Evolutionary conservation across 192 early-diverging fungal genomes (phyloP), one percentile per base, ranked within the genome.

Genomic region (Entophlyctis helioformis): DNA sequence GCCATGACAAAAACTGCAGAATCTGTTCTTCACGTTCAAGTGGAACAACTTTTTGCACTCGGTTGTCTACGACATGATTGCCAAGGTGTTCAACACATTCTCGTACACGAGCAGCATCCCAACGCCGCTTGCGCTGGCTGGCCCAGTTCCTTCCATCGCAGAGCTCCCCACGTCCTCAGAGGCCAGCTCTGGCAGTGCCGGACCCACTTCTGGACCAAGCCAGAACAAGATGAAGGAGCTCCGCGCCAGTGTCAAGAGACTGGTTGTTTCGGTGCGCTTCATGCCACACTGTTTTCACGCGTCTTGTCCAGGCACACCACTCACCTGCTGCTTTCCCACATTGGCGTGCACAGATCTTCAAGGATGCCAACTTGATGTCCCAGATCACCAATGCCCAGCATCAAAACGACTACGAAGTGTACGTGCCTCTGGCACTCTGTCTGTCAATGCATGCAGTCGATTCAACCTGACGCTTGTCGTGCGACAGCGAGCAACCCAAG

Each of bases 31-130:
- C 69, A 61, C 70, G 27, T 92, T 88, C 53, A 81, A 84, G 28
- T 96, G 94, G 83, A 99, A 99, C 67, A 99, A 99, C 71, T 93
- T 99, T 61, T 57, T 99, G 51, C 96, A 99, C 57, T 89, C 87
- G 20, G 93, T 99, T 23, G 89, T 96, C 1, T 99, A 95, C 60
- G 96, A 99, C 59, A 93, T 97, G 79, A 76, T 97, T 55, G 91
- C 91, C 55, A 96, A 99, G 63, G 83, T 96, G 25, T 89, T 94
- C 50, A 93, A 96, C 59, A 81, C 89, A 28, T 89, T 85, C 23
- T 80, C 90, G 66, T 80, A 62, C 34, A 72, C 62, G 2, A 54
- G 51, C 43, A 59, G 60, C 20, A 48, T n/a, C n/a, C n/a, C n/a
- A n/a, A n/a, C n/a, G n/a, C n/a, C n/a, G n/a, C n/a, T n/a, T n/a